Base-by-base conservation (phyloP, 371 early-diverging fungal genomes). In the Mortierella sp. region DNA sequence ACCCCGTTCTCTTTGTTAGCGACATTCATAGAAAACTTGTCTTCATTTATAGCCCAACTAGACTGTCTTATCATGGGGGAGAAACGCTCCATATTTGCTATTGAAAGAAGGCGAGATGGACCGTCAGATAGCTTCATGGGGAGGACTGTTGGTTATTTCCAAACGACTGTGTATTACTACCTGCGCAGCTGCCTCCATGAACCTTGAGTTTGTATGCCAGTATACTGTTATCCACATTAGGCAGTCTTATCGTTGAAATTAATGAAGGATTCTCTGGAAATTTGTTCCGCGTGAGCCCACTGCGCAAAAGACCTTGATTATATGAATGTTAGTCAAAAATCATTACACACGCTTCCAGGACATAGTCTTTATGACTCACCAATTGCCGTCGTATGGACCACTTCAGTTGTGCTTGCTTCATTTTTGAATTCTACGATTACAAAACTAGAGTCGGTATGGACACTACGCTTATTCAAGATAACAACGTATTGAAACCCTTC, bases 21-120 rank as follows among this genome's bases (percentile, higher is more conserved):
- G 32, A 78, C 66, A 33, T 84, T 90, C 61, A 89, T 89, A 74
- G 88, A 88, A 58, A 90, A 94, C 69, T 90, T 93, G 66, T 91
- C 91, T 77, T 95, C 94, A 61, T 90, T 87, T 86, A 89, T 88
- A 24, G 87, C 83, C 13, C 89, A 89, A 47, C 91, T 93, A 0
- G 94, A 92, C 68, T 95, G 95, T 3, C 89, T 84, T 16, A 93
- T 70, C 65, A 83, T 58, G 21, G 80, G 70, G 1, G 48, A n/a
- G 13, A 74, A 77, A 1, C 21, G 64, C 15, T 36, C 36, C 3
- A 2, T 3, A 7, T n/a, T 1, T 16, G 7, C 48, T 15, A 7
- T 19, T 48, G 16, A 48, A 48, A 19, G n/a, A 48, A 43, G 7
- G 36, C 4, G n/a, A 15, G 16, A 19, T 41, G 53, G 22, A 10